Percentiles rank a stretch among this genome's conserved stretches.
Conservation (phyloP, 208 protist genomes). For the Leishmania major region DNA sequence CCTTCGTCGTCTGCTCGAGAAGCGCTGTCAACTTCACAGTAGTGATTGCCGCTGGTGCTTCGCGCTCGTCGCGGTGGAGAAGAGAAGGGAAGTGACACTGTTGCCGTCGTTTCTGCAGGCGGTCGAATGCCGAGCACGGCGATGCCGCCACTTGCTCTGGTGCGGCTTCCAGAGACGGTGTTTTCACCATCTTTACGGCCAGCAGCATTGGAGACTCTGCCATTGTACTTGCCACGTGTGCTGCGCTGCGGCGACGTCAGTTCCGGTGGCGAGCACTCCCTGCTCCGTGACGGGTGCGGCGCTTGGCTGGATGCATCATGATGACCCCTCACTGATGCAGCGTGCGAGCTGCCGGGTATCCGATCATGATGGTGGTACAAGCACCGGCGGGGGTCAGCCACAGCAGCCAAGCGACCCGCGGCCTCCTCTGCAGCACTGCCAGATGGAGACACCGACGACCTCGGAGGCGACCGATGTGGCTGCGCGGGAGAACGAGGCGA, state of each 20-base stretch:
- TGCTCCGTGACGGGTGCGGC: not conserved
- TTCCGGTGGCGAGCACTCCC: conserved; percentile 4
- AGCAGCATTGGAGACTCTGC: not conserved
- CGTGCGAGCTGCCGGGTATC: not conserved
- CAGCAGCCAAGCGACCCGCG: not conserved
- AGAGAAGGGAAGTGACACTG: conserved; percentile 11
- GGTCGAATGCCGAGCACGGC: not conserved
- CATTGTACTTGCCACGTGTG: not conserved
- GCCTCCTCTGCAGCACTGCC: not conserved
- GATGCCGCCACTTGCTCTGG: not conserved
- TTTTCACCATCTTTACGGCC: not conserved
- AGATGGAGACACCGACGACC: not conserved
- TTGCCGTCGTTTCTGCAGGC: not conserved
- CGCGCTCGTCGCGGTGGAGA: conserved; percentile 1
- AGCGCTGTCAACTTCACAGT: not conserved
- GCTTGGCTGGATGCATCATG: not conserved
- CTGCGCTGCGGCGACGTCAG: conserved; percentile 6
- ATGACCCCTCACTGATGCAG: not conserved
- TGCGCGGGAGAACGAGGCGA: not conserved
- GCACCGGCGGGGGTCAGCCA: conserved; percentile 7
- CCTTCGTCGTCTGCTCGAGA: no score
- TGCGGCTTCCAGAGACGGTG: not conserved
- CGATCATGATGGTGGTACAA: not conserved
- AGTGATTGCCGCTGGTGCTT: not conserved
- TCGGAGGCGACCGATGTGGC: not conserved